These are phyloP conservation scores for Plantago ovata DNA, from an alignment of 257 asterid genomes.

Conservation along the genomic window DNA sequence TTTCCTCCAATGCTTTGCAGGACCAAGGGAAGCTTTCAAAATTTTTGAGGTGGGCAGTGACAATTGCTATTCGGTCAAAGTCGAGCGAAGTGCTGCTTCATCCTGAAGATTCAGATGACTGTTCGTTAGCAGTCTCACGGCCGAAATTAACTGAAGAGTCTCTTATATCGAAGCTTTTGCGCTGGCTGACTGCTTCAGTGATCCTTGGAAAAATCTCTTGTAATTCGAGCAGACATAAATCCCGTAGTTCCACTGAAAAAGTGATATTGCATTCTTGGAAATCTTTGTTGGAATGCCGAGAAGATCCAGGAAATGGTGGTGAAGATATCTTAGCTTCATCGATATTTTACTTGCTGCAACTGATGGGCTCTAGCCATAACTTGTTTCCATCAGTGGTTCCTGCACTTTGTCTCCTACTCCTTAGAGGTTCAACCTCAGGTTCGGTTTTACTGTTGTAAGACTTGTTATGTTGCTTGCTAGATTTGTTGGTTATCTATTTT, in stretches of 20 bases:
- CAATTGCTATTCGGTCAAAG: constrained; percentile 53
- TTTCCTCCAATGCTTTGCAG: constrained; percentile 33
- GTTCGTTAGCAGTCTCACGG: constrained; percentile 21
- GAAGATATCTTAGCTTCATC: constrained; percentile 51
- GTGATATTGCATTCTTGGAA: constrained; percentile 34
- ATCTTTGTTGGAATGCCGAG: constrained; percentile 43
- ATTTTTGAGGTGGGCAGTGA: constrained; percentile 68
- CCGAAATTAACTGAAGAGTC: constrained; percentile 41
- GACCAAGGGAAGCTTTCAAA: constrained; percentile 50
- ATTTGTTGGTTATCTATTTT: no score
- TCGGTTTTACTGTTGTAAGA: constrained; percentile 9
- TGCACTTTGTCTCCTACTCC: constrained; percentile 67
- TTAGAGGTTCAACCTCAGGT: constrained; percentile 52
- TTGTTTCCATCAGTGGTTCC: constrained; percentile 69
- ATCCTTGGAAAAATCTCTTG: constrained; percentile 53
- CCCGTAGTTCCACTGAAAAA: constrained; percentile 28
- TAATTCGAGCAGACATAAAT: constrained; percentile 29
- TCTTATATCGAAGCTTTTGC: constrained; percentile 63
- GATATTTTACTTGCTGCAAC: constrained; percentile 63
- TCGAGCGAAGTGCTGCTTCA: constrained; percentile 26
- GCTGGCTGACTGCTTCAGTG: constrained; percentile 84
- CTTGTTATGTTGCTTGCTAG: neutral
- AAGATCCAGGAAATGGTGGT: constrained; percentile 24
- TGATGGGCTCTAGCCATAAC: constrained; percentile 38
- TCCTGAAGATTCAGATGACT: constrained; percentile 28